Percentiles rank a stretch among this genome's conserved stretches.
These are phyloP conservation scores for Elsinoe batatas DNA, from an alignment of 2,329 filamentous ascomycete genomes.

Conservation along the genomic window DNA sequence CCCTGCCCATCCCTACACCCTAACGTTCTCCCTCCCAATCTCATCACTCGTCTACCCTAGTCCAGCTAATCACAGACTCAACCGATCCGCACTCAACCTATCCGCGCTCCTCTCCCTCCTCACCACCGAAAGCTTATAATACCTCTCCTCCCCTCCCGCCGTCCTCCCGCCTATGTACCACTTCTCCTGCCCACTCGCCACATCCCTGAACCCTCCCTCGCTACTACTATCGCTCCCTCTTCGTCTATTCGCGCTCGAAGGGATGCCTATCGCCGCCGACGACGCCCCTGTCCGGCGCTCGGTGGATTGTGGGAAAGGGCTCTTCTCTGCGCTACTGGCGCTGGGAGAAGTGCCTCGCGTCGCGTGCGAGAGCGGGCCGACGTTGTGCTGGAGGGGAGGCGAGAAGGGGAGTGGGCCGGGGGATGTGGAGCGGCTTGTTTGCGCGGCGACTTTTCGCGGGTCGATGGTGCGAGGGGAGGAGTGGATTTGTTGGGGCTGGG, in stretches of 20 bases:
- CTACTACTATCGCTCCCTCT: conserved; percentile 65
- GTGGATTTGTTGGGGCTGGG: conserved; percentile 16
- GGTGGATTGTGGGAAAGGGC: neutral
- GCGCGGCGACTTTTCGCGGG: conserved; percentile 35
- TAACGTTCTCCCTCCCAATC: neutral
- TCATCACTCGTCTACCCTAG: neutral
- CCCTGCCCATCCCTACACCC: neutral
- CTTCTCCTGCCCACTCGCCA: conserved; percentile 61
- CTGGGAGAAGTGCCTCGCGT: conserved; percentile 26
- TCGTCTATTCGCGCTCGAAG: conserved; percentile 25
- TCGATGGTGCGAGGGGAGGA: conserved; percentile 27
- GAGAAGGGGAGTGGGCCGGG: conserved; percentile 31
- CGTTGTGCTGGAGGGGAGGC: conserved; percentile 28
- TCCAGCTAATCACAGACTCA: conserved; percentile 55
- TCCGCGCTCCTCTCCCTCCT: conserved; percentile 63
- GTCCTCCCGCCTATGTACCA: conserved; percentile 75
- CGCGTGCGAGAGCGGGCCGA: conserved; percentile 28
- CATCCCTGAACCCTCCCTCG: conserved; percentile 65
- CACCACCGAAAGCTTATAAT: conserved; percentile 72
- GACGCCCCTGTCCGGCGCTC: neutral
- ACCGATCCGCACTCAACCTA: conserved; percentile 60
- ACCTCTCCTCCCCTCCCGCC: conserved; percentile 66
- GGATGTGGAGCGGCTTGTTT: conserved; percentile 20
- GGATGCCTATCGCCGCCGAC: conserved; percentile 7
- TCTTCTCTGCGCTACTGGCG: neutral